Evolutionary conservation across 2,329 filamentous ascomycete genomes (phyloP), one percentile per base, ranked within the genome.

Genomic region (Paecilomyces niveus): DNA sequence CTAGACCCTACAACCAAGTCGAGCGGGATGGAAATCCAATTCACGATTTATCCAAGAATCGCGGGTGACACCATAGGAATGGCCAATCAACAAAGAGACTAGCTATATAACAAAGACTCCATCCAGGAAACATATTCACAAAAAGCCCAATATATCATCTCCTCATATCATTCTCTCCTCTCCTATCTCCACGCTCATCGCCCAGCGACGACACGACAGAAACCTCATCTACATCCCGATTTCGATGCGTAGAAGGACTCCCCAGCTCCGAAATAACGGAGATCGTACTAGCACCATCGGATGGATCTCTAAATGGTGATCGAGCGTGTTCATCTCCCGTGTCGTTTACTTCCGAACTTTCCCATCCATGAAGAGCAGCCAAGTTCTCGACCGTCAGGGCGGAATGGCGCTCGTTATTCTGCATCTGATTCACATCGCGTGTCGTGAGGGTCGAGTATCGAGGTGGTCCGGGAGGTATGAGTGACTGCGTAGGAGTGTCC

Each of bases 151-250:
- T 50, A 24, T 9, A 29, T 13, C 26, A 3, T 29, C 50, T 2
- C 10, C 22, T 8, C 22, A 29, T 24, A 10, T 15, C 21, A 3
- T 29, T 11, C 3, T 18, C 18, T 6, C 35, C 35, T 45, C 35
- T 10, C 35, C 10, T 45, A 18, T 18, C 26, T 9, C 50, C 21
- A 52, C 64, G 59, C 51, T 65, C 64, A 35, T 67, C 69, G 53
- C 62, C 60, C 54, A 72, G 64, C 1, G 68, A 70, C 22, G 69
- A 73, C 3, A 73, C 68, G 35, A 69, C 68, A 22, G 71, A 73
- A 33, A 70, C 53, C 55, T 71, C 67, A 63, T 72, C 68, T 39
- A 66, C 61, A 13, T 65, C 64, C 3, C 59, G 61, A 9, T 56
- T 57, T 50, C 65, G 58, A 1, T 33, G 39, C 7, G 21, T 22